phyloP scores from a whole-genome alignment of 2,329 filamentous ascomycete species.

The Fonsecaea erecta region DNA sequence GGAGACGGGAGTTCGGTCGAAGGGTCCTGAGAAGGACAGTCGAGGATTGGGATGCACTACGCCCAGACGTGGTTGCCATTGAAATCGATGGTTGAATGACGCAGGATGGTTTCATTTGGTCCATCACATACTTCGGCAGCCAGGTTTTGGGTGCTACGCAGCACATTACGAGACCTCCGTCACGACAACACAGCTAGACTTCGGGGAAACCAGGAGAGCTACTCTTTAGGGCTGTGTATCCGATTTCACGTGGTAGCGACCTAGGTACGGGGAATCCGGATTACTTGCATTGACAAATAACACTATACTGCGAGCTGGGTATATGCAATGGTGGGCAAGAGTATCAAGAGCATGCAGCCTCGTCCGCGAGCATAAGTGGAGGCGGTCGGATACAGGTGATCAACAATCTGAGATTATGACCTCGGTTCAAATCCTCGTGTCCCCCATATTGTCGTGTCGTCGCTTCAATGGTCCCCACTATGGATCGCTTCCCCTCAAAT shows the following conservation, averaged over 20 bases:
- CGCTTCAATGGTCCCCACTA: background rate
- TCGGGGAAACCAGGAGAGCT: background rate
- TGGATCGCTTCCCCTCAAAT: background rate
- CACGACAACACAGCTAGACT: background rate
- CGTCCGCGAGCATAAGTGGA: background rate
- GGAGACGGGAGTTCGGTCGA: slow-evolving; percentile 18
- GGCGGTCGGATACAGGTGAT: background rate
- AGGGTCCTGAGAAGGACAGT: slow-evolving; percentile 16
- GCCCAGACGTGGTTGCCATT: slow-evolving; percentile 17
- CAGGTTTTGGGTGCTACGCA: too few relatives aligned
- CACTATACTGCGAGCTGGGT: background rate
- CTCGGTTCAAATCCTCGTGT: background rate
- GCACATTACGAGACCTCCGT: background rate
- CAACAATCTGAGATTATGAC: background rate
- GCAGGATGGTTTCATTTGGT: background rate
- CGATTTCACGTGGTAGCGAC: background rate
- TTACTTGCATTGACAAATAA: background rate
- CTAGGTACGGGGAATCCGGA: background rate
- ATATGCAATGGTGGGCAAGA: background rate
- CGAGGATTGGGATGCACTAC: slow-evolving; percentile 18
- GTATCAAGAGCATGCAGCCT: background rate
- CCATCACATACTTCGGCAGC: too few relatives aligned
- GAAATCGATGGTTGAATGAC: slow-evolving; percentile 24
- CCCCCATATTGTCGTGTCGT: background rate
- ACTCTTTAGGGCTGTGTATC: background rate